Evolutionary conservation across 2,329 filamentous ascomycete genomes (phyloP).

Genomic region (Fusarium metavorans): DNA sequence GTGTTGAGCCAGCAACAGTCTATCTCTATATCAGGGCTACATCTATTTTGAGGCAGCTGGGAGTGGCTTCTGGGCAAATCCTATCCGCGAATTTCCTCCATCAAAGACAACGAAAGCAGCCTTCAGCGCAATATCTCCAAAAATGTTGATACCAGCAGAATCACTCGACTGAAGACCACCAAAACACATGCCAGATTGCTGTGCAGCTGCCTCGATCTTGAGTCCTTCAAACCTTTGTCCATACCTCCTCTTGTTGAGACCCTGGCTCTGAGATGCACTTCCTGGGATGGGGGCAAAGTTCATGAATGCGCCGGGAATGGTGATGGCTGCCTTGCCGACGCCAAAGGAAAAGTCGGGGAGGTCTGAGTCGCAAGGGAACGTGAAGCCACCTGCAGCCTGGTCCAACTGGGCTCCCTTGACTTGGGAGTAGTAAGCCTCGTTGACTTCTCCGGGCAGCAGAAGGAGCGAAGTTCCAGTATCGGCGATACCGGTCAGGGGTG

Average conservation of each 20-base stretch:
- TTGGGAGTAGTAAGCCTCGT: slow-evolving; percentile 61
- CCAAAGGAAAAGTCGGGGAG: slow-evolving; percentile 65
- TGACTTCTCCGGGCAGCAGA: slow-evolving; percentile 66
- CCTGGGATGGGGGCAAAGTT: slow-evolving; percentile 61
- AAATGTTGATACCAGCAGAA: slow-evolving; percentile 64
- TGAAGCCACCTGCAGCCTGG: slow-evolving; percentile 57
- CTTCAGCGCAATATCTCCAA: slow-evolving; percentile 72
- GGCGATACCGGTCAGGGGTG: slow-evolving; percentile 57
- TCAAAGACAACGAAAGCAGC: slow-evolving; percentile 71
- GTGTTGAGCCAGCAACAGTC: slow-evolving; percentile 3
- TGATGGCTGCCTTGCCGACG: slow-evolving; percentile 69
- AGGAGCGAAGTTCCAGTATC: slow-evolving; percentile 76
- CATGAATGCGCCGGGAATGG: slow-evolving; percentile 65
- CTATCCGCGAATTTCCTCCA: slow-evolving; percentile 43
- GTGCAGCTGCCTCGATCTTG: background rate
- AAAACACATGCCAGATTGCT: slow-evolving; percentile 61
- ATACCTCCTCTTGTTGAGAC: background rate
- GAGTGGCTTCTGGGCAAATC: slow-evolving; percentile 35
- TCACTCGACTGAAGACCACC: slow-evolving; percentile 74
- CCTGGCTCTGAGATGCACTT: background rate
- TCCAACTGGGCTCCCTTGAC: slow-evolving; percentile 58
- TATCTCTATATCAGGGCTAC: background rate
- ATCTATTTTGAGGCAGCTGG: background rate
- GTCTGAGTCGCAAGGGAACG: slow-evolving; percentile 58
- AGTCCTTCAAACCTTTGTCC: background rate